These are phyloP conservation scores for Diaporthe citriasiana DNA, from an alignment of 2,329 filamentous ascomycete species.

Conservation along the genomic window DNA sequence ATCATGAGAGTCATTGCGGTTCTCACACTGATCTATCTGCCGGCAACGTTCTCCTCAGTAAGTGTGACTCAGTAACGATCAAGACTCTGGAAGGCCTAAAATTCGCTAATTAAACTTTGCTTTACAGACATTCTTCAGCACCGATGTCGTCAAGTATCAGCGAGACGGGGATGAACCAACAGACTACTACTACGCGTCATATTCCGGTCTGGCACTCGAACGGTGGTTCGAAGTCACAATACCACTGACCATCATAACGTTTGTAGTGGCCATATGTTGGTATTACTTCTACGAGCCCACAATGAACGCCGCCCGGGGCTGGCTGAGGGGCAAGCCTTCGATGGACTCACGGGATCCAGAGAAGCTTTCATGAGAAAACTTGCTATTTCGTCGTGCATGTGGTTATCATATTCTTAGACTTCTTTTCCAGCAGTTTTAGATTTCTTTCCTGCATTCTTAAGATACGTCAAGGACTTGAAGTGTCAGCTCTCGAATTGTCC, in stretches of 20 bases:
- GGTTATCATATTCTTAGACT: no score
- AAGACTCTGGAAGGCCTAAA: no score
- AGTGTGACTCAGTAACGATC: neutral
- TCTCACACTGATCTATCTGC: slow-evolving; percentile 49
- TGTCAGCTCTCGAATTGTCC: no score
- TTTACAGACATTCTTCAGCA: slow-evolving; percentile 44
- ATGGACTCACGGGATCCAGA: no score
- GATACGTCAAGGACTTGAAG: no score
- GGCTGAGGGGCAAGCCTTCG: neutral
- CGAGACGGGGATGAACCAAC: neutral
- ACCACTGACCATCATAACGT: neutral
- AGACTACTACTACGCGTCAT: neutral
- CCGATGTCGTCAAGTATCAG: slow-evolving; percentile 45
- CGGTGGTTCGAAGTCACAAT: neutral
- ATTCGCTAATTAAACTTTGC: no score
- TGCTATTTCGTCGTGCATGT: no score
- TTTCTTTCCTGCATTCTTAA: no score
- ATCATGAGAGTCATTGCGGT: slow-evolving; percentile 49
- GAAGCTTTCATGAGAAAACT: no score
- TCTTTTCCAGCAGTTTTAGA: no score
- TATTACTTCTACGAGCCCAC: neutral
- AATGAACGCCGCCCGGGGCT: neutral
- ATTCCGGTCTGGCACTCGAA: neutral
- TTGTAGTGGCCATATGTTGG: neutral
- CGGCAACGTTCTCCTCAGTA: slow-evolving; percentile 49